Evolutionary conservation across 768 basidiomycete genomes (phyloP).

Genomic region (Pleurotus platypus): DNA sequence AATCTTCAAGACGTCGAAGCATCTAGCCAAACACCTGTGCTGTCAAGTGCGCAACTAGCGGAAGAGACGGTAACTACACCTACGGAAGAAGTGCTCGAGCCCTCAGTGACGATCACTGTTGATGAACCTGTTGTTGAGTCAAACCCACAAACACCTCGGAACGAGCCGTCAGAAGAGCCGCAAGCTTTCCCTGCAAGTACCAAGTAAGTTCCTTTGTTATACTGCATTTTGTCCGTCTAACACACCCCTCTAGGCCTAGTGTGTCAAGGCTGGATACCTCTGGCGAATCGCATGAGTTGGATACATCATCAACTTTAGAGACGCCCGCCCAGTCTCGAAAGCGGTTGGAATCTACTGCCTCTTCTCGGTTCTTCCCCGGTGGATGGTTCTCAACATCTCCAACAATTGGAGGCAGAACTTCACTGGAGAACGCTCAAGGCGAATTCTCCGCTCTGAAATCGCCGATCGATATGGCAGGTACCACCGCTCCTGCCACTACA

Average conservation of each 20-base stretch:
- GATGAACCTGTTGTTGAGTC: background rate
- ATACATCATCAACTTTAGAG: conserved; percentile 11
- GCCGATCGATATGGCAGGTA: conserved; percentile 19
- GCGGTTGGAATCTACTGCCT: conserved; percentile 49
- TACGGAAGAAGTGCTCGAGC: background rate
- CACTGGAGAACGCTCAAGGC: conserved; percentile 47
- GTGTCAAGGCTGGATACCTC: conserved; percentile 15
- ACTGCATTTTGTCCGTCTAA: background rate
- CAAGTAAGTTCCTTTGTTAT: background rate
- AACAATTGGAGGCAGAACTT: conserved; percentile 40
- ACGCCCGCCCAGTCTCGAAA: conserved; percentile 25
- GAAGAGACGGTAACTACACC: background rate
- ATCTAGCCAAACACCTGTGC: background rate
- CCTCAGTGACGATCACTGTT: background rate
- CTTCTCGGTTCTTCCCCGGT: conserved; percentile 57
- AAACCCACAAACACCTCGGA: background rate
- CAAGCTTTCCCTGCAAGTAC: conserved; percentile 14
- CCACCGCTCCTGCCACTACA: conserved; percentile 14
- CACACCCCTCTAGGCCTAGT: conserved; percentile 11
- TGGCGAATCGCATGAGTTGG: conserved; percentile 11
- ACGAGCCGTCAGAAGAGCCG: background rate
- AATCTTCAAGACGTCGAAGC: background rate
- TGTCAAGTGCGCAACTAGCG: background rate
- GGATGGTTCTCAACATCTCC: conserved; percentile 43
- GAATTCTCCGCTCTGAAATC: conserved; percentile 38